phyloP scores from a whole-genome alignment of 306 rosid species.

The Clitoria ternatea region DNA sequence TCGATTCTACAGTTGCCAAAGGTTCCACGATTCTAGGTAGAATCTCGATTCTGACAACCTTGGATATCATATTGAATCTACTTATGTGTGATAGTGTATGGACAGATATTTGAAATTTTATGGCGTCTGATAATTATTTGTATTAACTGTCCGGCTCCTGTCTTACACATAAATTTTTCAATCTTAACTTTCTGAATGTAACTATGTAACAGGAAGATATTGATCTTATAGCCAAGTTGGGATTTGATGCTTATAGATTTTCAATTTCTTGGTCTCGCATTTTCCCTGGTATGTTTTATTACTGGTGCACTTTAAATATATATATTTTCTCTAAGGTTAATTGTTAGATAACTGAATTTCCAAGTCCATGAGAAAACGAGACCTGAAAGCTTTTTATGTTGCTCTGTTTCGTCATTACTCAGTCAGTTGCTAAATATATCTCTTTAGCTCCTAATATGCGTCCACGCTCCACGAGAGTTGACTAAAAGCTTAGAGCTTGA shows the following conservation, averaged over 20 bases:
- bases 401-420: background rate
- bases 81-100: background rate
- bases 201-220: slow-evolving; percentile 71
- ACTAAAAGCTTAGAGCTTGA: background rate
- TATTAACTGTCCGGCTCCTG: background rate
- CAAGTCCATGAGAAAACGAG: background rate
- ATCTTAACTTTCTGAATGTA: slow-evolving; percentile 15
- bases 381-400: background rate
- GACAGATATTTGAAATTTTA: background rate
- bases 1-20: too few relatives aligned
- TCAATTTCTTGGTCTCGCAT: slow-evolving; percentile 95
- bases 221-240: slow-evolving; percentile 83
- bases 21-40: too few relatives aligned
- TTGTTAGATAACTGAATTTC: background rate
- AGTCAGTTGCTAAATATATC: background rate
- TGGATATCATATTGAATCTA: background rate
- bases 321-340: background rate
- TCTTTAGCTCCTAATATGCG: background rate
- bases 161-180: background rate
- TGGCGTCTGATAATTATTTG: background rate
- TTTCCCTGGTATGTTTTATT: slow-evolving; percentile 67
- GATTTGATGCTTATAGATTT: slow-evolving; percentile 84
- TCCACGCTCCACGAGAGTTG: background rate
- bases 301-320: background rate
- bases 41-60: too few relatives aligned